Evolutionary conservation across 1,284 basidiomycete genomes (phyloP), one percentile per base, ranked within the genome.

Genomic region (Papiliotrema fonsecae): DNA sequence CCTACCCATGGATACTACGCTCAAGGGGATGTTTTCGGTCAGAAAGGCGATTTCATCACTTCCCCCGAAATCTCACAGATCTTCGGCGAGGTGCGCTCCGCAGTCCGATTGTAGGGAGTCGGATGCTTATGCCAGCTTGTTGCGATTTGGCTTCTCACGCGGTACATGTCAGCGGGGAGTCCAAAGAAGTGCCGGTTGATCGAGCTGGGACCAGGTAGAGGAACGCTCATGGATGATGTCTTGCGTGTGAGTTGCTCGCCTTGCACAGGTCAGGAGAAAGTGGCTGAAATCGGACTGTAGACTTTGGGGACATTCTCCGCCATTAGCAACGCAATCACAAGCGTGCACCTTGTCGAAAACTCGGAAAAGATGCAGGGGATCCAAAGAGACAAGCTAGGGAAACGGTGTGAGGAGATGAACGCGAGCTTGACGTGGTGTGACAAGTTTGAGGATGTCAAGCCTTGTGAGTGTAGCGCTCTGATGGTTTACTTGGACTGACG

Each of bases 61-160:
- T 91, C 87, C 56, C 96, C 96, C 2, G 96, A 99, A 69, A 97
- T 99, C 47, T 88, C 84, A 60, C 93, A 97, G 70, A 82, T 91
- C 0, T 98, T 98, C 70, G 96, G 96, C 55, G 94, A 99, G 82
- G 91, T 92, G 65, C 52, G 80, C 26, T 14, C n/a, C 24, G 3
- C 34, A 25, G 11, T 28, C 44, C 24, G 13, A 25, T 16, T 19
- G 5, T 27, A 21, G n/a, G 27, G 4, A 37, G 24, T 24, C 14
- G 6, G 5, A 37, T 35, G 47, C n/a, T 35, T 37, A 22, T 24
- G 13, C 37, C 27, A 75, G 90, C 79, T 94, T 13, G 74, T 94
- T 13, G 90, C 81, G 0, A 77, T 94, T 45, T 97, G 91, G 89
- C 77, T 91, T 45, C 69, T 94, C 31, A 85, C 83, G 0, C 84